These are phyloP conservation scores for Cladosporium sp. DNA, from an alignment of 2,329 filamentous ascomycete genomes.

Conservation along the genomic window DNA sequence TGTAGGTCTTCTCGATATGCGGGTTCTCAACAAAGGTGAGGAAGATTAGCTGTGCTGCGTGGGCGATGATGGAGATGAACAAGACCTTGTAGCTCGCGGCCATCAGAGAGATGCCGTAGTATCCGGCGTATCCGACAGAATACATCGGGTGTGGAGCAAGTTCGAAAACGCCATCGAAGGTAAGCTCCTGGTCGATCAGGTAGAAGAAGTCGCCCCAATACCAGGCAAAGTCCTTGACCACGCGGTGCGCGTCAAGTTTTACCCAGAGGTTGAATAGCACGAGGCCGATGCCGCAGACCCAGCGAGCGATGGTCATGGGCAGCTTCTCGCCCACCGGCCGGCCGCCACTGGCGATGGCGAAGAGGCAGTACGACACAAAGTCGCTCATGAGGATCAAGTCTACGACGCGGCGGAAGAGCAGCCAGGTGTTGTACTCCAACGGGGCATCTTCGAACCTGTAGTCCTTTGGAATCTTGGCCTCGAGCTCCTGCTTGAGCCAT, in stretches of 20 bases:
- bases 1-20: constrained; percentile 97
- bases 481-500: constrained; percentile 81
- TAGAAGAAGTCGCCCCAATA: constrained; percentile 99
- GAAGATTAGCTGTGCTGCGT: constrained; percentile 92
- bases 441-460: constrained; percentile 92
- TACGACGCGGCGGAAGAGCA: constrained; percentile 90
- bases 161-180: constrained; percentile 97
- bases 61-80: constrained; percentile 92
- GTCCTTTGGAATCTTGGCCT: constrained; percentile 90
- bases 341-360: constrained; percentile 82
- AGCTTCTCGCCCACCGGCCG: constrained; percentile 68
- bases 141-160: constrained; percentile 99
- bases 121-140: constrained; percentile 94
- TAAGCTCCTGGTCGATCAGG: constrained; percentile 94
- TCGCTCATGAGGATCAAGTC: constrained; percentile 99
- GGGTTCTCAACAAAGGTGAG: constrained; percentile 90
- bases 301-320: constrained; percentile 67
- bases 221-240: constrained; percentile 99
- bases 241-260: constrained; percentile 93
- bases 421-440: constrained; percentile 98
- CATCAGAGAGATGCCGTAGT: constrained; percentile 98
- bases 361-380: constrained; percentile 94
- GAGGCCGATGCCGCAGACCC: constrained; percentile 71
- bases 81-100: constrained; percentile 96
- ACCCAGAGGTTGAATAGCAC: constrained; percentile 98